A percentile compares a stretch with the other conserved stretches of the same genome.
Conservation (phyloP, 2,329 filamentous ascomycete species). For the Epichloe aotearoae region DNA sequence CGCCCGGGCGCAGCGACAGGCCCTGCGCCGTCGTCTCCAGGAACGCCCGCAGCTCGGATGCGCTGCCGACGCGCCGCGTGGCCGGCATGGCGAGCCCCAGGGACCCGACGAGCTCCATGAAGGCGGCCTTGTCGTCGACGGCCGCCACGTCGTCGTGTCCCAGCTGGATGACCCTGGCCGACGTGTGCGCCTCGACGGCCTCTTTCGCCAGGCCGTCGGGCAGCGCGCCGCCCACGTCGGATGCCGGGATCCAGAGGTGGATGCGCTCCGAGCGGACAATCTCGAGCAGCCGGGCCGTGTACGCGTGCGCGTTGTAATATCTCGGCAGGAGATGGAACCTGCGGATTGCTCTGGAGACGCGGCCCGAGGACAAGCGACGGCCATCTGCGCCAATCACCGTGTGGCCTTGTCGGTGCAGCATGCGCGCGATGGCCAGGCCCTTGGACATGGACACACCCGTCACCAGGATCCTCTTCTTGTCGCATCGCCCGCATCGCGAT, state of each 20-base stretch:
- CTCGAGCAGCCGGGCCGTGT: slow-evolving; percentile 42
- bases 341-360: slow-evolving; percentile 43
- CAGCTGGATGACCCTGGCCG: slow-evolving; percentile 52
- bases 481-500: background rate
- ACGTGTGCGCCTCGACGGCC: slow-evolving; percentile 41
- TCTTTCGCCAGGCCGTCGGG: slow-evolving; percentile 56
- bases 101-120: slow-evolving; percentile 43
- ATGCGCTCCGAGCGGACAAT: slow-evolving; percentile 48
- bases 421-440: slow-evolving; percentile 51
- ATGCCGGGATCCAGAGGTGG: slow-evolving; percentile 63
- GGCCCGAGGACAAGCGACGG: slow-evolving; percentile 36
- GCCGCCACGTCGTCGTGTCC: slow-evolving; percentile 38
- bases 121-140: slow-evolving; percentile 52
- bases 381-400: slow-evolving; percentile 61
- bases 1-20: background rate
- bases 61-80: slow-evolving; percentile 38
- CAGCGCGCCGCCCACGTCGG: slow-evolving; percentile 50
- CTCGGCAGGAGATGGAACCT: slow-evolving; percentile 37
- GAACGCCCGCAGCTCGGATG: slow-evolving; percentile 37
- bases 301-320: slow-evolving; percentile 24
- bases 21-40: slow-evolving; percentile 23
- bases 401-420: slow-evolving; percentile 51
- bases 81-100: slow-evolving; percentile 42
- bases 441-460: slow-evolving; percentile 64
- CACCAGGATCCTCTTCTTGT: slow-evolving; percentile 42